Evolutionary conservation across 176 grass and related monocot genomes (phyloP), one percentile per base, ranked within the genome.

Genomic region (Aegilops sharonensis): DNA sequence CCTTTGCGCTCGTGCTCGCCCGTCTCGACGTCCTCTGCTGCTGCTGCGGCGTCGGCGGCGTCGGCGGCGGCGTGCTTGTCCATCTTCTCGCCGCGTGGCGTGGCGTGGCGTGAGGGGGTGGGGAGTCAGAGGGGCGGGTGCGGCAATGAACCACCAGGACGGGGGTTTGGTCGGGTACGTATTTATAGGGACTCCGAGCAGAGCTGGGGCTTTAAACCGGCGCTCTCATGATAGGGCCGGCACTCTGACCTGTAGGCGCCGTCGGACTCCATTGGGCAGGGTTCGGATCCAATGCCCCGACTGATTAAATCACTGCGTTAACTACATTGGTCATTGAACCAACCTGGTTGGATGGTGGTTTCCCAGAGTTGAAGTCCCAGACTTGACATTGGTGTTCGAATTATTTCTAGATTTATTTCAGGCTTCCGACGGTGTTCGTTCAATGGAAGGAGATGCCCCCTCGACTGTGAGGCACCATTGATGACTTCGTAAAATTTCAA

Each of bases 1-100:
- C 94, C 94, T 92, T 60, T 84, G 77, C 91, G 90, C 59, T 90
- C 82, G 62, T 96, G 91, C 9, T 93, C 94, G 70, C 82, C 80
- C 1, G 60, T 67, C 90, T 93, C 89, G 80, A 91, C 77, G 74
- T 93, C 86, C 70, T 90, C 85, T 1, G 68, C 6, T 8, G 18
- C 81, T 0, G 25, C 11, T 0, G 68, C 40, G 17, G 68, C 68
- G 17, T 17, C 52, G 18, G 54, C 81, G 0, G 43, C 21, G 4
- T 36, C 12, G 8, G 35, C 68, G 34, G 68, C 68, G 43, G 13
- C 65, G 81, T 45, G 88, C 87, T 92, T 92, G 87, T 84, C 79
- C 89, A 95, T 95, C 64, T 80, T 50, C 4, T 29, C 15, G 50
- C 15, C 15, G 15, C 50, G 50, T 54, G 50, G 50, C 50, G 50